Evolutionary conservation across 129 eudicot species (phyloP).

Genomic region (Lactuca sativa): DNA sequence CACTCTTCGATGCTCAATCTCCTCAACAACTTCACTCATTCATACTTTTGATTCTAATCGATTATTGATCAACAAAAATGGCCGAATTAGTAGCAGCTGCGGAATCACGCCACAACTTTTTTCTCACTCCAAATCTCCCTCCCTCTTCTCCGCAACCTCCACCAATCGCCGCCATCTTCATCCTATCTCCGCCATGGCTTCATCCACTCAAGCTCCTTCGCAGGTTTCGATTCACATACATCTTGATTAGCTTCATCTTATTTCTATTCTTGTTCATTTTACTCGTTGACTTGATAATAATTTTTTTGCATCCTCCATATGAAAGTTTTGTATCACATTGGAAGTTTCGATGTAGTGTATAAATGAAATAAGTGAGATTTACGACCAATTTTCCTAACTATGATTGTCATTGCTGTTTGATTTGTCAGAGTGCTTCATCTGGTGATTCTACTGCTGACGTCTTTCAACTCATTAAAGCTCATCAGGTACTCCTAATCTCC

Average conservation of each 20-base stretch:
- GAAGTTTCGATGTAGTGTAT: background rate
- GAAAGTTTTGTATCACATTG: background rate
- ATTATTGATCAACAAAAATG: conserved; percentile 24
- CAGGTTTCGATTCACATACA: conserved; percentile 26
- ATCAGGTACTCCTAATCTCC: conserved; percentile 60
- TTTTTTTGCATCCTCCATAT: background rate
- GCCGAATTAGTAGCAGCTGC: conserved; percentile 14
- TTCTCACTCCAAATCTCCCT: conserved; percentile 27
- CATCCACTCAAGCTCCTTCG: conserved; percentile 42
- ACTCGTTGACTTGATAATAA: background rate
- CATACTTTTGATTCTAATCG: conserved; percentile 7
- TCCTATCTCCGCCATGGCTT: conserved; percentile 51
- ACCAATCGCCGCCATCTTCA: conserved; percentile 25
- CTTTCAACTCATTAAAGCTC: conserved; percentile 75
- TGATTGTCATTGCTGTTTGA: conserved; percentile 13
- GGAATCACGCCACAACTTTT: background rate
- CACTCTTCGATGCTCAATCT: conserved; percentile 32
- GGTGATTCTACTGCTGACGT: conserved; percentile 43
- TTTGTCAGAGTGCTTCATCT: conserved; percentile 45
- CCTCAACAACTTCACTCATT: conserved; percentile 22
- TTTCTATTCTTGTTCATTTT: background rate
- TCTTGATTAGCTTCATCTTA: background rate
- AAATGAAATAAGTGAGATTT: background rate
- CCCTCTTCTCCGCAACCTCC: conserved; percentile 28
- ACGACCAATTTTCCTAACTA: background rate